Conservation (phyloP, 139 green algal species). For the Auxenochlorella protothecoides region DNA sequence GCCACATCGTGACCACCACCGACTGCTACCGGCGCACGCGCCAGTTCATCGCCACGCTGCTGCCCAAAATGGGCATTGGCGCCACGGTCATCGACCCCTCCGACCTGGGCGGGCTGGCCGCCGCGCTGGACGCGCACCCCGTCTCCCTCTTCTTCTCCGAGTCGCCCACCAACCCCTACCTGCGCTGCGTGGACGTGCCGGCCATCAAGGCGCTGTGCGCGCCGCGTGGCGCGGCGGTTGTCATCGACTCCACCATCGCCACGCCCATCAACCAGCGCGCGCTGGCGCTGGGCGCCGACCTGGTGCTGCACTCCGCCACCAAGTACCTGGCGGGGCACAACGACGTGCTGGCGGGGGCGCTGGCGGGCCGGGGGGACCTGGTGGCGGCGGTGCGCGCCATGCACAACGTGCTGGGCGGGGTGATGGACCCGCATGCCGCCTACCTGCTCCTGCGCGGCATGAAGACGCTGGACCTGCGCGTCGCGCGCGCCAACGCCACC, state of each 20-base stretch:
- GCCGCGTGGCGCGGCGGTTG: constrained; percentile 59
- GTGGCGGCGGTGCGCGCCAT: constrained; percentile 73
- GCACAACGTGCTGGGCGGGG: constrained; percentile 95
- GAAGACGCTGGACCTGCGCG: constrained; percentile 92
- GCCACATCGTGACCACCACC: constrained; percentile 98
- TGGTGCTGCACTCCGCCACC: constrained; percentile 96
- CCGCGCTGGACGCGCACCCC: constrained; percentile 52
- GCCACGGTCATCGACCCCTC: constrained; percentile 90
- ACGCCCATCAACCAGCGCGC: constrained; percentile 75
- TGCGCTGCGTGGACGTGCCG: constrained; percentile 93
- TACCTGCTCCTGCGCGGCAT: constrained; percentile 95
- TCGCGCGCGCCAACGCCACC: constrained; percentile 67
- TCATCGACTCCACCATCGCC: constrained; percentile 94
- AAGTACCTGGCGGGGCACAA: constrained; percentile 99
- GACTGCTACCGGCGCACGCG: constrained; percentile 98
- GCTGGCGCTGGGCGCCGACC: constrained; percentile 80
- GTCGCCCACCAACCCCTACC: constrained; percentile 97
- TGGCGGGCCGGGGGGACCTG: constrained; percentile 67
- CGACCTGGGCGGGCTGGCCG: constrained; percentile 73
- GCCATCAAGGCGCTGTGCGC: constrained; percentile 71
- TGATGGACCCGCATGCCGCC: constrained; percentile 89
- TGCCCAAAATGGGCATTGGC: constrained; percentile 94
- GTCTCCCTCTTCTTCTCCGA: constrained; percentile 95
- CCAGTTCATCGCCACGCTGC: constrained; percentile 96
- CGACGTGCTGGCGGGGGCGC: constrained; percentile 86